Conservation (phyloP, 1,284 basidiomycete species). For the Coniferiporia sulphurascens region DNA sequence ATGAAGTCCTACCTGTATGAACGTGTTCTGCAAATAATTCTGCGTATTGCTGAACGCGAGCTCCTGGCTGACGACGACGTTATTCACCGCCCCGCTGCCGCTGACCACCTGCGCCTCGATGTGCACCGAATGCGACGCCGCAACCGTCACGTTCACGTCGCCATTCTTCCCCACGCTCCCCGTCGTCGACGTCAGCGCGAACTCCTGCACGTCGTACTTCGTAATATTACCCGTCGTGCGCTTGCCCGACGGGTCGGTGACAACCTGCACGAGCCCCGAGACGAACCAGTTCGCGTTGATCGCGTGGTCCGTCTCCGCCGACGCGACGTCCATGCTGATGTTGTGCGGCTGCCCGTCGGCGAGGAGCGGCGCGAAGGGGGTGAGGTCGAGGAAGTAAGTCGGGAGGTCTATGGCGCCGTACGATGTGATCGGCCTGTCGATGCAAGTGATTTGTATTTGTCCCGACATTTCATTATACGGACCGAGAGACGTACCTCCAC, state of each 20-base stretch:
- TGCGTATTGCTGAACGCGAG: constrained; percentile 52
- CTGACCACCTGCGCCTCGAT: constrained; percentile 55
- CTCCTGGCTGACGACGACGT: constrained; percentile 51
- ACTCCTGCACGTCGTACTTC: constrained; percentile 49
- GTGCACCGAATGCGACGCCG: constrained; percentile 46
- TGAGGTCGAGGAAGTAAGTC: constrained; percentile 73
- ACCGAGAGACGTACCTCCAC: constrained; percentile 52
- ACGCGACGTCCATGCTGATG: constrained; percentile 67
- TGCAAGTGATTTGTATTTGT: background rate
- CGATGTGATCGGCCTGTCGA: constrained; percentile 62
- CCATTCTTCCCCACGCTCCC: constrained; percentile 38
- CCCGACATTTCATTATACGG: background rate
- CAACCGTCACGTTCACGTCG: constrained; percentile 50
- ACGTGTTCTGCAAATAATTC: constrained; percentile 43
- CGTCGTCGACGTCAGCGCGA: constrained; percentile 45
- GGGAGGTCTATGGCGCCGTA: constrained; percentile 78
- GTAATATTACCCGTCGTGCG: constrained; percentile 67
- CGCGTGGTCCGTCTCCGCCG: constrained; percentile 59
- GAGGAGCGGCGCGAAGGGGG: constrained; percentile 70
- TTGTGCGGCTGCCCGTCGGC: constrained; percentile 64
- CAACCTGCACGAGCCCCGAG: constrained; percentile 55
- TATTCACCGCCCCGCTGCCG: constrained; percentile 49
- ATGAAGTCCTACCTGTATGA: constrained; percentile 40
- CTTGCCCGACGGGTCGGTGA: constrained; percentile 55
- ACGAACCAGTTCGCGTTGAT: constrained; percentile 76